phyloP scores from a whole-genome alignment of 441 rosid species.

The Jatropha podagrica region DNA sequence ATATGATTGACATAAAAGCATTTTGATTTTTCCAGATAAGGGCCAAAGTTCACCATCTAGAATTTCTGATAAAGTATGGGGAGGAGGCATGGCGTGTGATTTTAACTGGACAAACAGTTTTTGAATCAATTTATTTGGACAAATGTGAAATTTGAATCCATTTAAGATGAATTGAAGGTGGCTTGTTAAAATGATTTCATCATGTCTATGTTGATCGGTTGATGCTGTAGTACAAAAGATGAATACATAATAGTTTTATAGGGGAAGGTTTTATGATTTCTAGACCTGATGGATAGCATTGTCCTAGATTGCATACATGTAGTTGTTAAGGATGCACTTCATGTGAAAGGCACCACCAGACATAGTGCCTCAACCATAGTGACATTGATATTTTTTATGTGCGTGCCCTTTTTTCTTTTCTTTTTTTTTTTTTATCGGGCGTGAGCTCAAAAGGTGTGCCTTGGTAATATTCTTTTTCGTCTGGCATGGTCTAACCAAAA shows the following conservation, averaged over 20 bases:
- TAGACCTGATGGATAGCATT: background rate
- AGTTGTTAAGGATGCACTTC: background rate
- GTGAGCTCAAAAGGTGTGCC: background rate
- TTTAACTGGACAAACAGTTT: too few relatives aligned
- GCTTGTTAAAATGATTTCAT: too few relatives aligned
- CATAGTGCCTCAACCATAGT: background rate
- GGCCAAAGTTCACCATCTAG: too few relatives aligned
- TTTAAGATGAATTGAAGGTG: too few relatives aligned
- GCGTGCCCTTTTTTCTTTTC: background rate
- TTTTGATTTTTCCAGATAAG: background rate
- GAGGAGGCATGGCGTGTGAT: too few relatives aligned
- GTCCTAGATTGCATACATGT: background rate
- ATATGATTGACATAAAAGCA: background rate
- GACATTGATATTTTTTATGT: background rate
- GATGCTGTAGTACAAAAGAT: too few relatives aligned
- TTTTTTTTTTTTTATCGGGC: background rate
- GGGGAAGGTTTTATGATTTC: background rate
- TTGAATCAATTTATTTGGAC: too few relatives aligned
- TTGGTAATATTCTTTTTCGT: background rate
- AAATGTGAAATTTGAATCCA: background rate
- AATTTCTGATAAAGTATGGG: too few relatives aligned
- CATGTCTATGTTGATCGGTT: too few relatives aligned
- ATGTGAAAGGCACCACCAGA: background rate
- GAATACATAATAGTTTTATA: too few relatives aligned
- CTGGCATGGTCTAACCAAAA: background rate